Evolutionary conservation across 345 rosid genomes (phyloP).

Genomic region (Dimocarpus longan): DNA sequence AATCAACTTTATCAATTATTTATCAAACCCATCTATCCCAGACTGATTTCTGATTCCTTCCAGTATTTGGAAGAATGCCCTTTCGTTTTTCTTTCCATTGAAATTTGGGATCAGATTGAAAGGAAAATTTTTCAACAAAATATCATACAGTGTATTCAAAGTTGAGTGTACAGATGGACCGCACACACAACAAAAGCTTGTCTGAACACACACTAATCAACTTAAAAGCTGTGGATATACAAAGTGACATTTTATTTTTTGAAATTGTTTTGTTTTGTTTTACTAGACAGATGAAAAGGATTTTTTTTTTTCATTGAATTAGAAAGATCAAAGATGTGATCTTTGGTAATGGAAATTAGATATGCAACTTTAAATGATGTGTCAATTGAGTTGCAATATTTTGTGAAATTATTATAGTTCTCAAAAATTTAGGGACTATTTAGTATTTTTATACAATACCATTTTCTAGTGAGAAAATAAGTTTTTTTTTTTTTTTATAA

Average conservation of each 20-base stretch:
- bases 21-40: neutral
- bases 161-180: neutral
- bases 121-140: neutral
- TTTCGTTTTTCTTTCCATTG: neutral
- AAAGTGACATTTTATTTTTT: neutral
- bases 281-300: neutral
- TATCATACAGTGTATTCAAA: neutral
- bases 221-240: too few species aligned
- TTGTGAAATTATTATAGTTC: too few species aligned
- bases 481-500: too few species aligned
- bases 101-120: neutral
- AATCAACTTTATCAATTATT: neutral
- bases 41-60: neutral
- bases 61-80: neutral
- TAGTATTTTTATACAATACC: too few species aligned
- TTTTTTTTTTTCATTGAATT: too few species aligned
- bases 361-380: neutral
- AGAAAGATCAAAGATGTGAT: neutral
- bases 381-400: neutral
- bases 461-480: too few species aligned
- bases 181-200: neutral
- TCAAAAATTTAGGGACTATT: too few species aligned
- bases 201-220: neutral
- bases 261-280: too few species aligned
- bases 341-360: neutral